These are phyloP conservation scores for Saturnispora zaruensis DNA, from an alignment of 805 yeast species.

Conservation along the genomic window DNA sequence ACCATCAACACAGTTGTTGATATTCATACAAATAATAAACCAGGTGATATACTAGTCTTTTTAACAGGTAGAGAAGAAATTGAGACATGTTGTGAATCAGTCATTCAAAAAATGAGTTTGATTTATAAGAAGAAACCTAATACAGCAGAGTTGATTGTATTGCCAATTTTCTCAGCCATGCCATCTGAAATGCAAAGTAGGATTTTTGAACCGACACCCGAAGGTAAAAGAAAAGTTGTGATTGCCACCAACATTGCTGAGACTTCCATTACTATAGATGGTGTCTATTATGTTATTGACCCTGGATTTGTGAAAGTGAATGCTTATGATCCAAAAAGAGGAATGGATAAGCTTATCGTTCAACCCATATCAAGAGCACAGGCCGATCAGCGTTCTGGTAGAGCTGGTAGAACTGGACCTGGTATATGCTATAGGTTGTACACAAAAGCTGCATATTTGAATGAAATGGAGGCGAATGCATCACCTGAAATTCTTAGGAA, in stretches of 20 bases:
- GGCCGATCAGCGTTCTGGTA: slow-evolving; percentile 90
- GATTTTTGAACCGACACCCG: slow-evolving; percentile 85
- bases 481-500: slow-evolving; percentile 90
- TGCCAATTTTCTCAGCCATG: slow-evolving; percentile 86
- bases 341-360: slow-evolving; percentile 82
- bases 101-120: slow-evolving; percentile 53
- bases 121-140: slow-evolving; percentile 43
- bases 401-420: slow-evolving; percentile 97
- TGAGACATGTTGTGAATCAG: slow-evolving; percentile 74
- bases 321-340: slow-evolving; percentile 77
- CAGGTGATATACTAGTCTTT: slow-evolving; percentile 76
- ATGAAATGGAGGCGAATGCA: slow-evolving; percentile 72
- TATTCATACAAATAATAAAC: slow-evolving; percentile 70
- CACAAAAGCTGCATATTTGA: slow-evolving; percentile 69
- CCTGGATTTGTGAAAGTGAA: slow-evolving; percentile 92
- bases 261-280: slow-evolving; percentile 93
- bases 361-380: slow-evolving; percentile 91
- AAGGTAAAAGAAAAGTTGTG: slow-evolving; percentile 76
- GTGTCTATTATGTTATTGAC: slow-evolving; percentile 83
- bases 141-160: slow-evolving; percentile 57
- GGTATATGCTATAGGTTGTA: slow-evolving; percentile 91
- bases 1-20: slow-evolving; percentile 79
- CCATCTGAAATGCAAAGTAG: slow-evolving; percentile 85
- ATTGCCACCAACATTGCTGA: slow-evolving; percentile 96
- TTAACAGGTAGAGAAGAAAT: slow-evolving; percentile 93